phyloP scores from a whole-genome alignment of 495 filamentous ascomycete species.

The Bryoglossum gracile region DNA sequence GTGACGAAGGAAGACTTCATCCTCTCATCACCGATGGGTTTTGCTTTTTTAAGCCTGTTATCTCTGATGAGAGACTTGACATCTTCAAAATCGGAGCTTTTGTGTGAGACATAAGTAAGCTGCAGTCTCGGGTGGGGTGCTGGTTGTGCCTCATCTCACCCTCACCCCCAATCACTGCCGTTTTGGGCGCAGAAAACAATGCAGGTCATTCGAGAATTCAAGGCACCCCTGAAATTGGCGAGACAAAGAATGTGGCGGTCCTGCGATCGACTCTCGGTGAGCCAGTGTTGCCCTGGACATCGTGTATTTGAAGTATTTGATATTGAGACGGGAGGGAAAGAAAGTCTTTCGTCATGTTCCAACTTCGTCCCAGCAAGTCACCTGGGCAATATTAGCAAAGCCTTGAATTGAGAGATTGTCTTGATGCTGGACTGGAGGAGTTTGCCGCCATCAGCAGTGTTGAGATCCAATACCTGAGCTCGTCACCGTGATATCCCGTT shows the following conservation, averaged over 20 bases:
- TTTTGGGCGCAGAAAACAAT: neutral
- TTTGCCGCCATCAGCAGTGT: neutral
- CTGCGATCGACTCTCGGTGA: neutral
- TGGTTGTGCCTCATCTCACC: neutral
- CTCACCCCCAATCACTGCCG: too few relatives aligned
- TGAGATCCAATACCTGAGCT: neutral
- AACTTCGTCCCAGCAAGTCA: neutral
- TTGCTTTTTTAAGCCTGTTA: too few relatives aligned
- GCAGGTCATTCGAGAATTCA: neutral
- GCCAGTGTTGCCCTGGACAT: neutral
- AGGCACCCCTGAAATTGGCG: neutral
- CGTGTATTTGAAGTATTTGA: neutral
- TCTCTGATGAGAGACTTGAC: too few relatives aligned
- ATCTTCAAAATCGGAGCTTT: neutral
- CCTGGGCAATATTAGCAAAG: neutral
- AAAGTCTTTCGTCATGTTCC: too few relatives aligned
- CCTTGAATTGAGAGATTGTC: neutral
- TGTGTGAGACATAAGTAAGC: neutral
- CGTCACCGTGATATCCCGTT: neutral
- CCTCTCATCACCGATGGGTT: too few relatives aligned
- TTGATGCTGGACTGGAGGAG: neutral
- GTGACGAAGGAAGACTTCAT: too few relatives aligned
- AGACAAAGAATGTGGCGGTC: neutral
- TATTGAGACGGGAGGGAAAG: neutral
- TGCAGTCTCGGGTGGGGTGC: neutral